These are phyloP conservation scores for Apiotrichum brassicae DNA, from an alignment of 1,284 basidiomycete species.

Conservation along the genomic window DNA sequence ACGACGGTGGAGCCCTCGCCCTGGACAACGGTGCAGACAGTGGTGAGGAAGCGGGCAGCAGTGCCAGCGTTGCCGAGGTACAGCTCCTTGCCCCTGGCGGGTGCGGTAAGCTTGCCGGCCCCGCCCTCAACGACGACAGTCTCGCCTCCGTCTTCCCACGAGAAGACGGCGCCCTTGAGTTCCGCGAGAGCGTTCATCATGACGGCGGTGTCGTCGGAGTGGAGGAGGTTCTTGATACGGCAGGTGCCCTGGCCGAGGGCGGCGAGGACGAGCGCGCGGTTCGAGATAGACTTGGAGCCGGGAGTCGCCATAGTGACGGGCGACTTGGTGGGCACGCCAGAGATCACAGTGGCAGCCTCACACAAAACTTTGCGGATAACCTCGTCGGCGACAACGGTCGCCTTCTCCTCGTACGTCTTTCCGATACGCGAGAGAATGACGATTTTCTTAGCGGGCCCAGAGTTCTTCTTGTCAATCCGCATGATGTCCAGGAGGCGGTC, in stretches of 20 bases:
- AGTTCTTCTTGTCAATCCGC: slow-evolving; percentile 97
- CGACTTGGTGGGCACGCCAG: slow-evolving; percentile 59
- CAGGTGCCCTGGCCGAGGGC: slow-evolving; percentile 86
- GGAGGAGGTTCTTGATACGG: slow-evolving; percentile 79
- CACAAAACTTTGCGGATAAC: slow-evolving; percentile 74
- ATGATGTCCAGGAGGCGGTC: slow-evolving; percentile 82
- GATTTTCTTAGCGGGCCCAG: slow-evolving; percentile 78
- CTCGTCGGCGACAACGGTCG: slow-evolving; percentile 73
- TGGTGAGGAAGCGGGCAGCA: slow-evolving; percentile 94
- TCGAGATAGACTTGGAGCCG: slow-evolving; percentile 95
- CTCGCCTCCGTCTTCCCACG: slow-evolving; percentile 90
- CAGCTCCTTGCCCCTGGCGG: slow-evolving; percentile 72
- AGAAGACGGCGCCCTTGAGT: slow-evolving; percentile 80
- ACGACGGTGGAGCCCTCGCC: slow-evolving; percentile 58
- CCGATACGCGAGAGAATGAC: slow-evolving; percentile 88
- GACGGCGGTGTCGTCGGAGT: slow-evolving; percentile 97
- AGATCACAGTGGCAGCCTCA: slow-evolving; percentile 66
- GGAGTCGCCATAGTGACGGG: slow-evolving; percentile 84
- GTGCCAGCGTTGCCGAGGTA: slow-evolving; percentile 98
- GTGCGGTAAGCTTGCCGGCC: slow-evolving; percentile 69
- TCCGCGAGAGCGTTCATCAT: slow-evolving; percentile 94
- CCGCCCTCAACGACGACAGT: slow-evolving; percentile 89
- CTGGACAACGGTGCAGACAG: slow-evolving; percentile 80
- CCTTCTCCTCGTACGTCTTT: slow-evolving; percentile 84
- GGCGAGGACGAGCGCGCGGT: slow-evolving; percentile 88